These are phyloP conservation scores for Meyerozyma elateridarum DNA, from an alignment of 1,139 yeast genomes.

Conservation along the genomic window DNA sequence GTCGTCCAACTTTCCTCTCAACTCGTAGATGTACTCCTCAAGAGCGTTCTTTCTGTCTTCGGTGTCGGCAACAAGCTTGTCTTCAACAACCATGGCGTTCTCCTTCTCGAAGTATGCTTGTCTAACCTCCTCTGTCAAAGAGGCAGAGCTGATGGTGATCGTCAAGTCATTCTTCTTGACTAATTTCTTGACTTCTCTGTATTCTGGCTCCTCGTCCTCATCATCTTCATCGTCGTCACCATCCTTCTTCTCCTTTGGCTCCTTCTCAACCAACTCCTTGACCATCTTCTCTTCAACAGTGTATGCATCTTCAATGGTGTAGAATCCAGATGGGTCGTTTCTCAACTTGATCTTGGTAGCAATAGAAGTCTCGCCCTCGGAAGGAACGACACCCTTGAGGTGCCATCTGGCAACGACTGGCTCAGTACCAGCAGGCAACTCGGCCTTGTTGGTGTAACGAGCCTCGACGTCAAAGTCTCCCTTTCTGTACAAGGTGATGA, in stretches of 20 bases:
- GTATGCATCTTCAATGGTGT: constrained; percentile 90
- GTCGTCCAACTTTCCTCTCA: constrained; percentile 95
- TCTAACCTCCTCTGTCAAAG: constrained; percentile 58
- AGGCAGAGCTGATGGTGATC: constrained; percentile 53
- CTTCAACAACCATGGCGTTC: constrained; percentile 78
- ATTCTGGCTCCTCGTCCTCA: constrained; percentile 72
- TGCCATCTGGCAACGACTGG: constrained; percentile 78
- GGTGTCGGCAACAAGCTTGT: constrained; percentile 96
- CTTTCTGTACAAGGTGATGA: constrained; percentile 88
- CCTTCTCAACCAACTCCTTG: constrained; percentile 74
- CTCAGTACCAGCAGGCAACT: constrained; percentile 69
- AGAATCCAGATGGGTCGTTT: constrained; percentile 95
- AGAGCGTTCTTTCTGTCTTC: constrained; percentile 98
- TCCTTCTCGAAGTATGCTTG: constrained; percentile 72
- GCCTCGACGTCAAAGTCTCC: constrained; percentile 88
- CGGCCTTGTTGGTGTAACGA: constrained; percentile 70
- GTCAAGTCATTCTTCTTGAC: constrained; percentile 84
- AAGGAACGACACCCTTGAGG: constrained; percentile 77
- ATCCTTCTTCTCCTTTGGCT: constrained; percentile 48
- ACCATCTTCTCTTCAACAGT: constrained; percentile 89
- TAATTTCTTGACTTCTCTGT: constrained; percentile 85
- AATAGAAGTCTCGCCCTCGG: constrained; percentile 71
- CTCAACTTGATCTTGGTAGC: constrained; percentile 92
- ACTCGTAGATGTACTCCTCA: constrained; percentile 96
- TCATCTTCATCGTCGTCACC: constrained; percentile 33